Percentiles rank a stretch among this genome's conserved stretches.
phyloP scores from a whole-genome alignment of 768 basidiomycete species.

The Xerocomus potaroensis region DNA sequence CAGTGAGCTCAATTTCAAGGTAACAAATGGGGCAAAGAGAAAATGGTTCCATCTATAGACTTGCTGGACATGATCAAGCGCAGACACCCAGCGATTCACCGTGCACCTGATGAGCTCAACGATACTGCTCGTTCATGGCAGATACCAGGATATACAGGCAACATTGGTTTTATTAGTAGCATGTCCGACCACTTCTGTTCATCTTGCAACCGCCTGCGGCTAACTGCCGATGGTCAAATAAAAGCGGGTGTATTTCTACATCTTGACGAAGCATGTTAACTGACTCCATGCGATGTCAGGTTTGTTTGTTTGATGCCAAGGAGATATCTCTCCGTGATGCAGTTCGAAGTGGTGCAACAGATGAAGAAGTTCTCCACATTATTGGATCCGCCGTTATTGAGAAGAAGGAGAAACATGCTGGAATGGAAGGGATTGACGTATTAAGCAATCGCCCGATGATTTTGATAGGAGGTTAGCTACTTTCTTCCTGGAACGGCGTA shows the following conservation, averaged over 20 bases:
- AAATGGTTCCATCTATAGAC: slow-evolving; percentile 75
- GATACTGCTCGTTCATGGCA: slow-evolving; percentile 81
- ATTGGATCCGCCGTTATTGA: slow-evolving; percentile 62
- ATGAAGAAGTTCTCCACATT: slow-evolving; percentile 55
- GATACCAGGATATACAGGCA: slow-evolving; percentile 66
- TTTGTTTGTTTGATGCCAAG: slow-evolving; percentile 82
- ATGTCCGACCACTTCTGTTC: slow-evolving; percentile 94
- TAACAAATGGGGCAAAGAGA: slow-evolving; percentile 79
- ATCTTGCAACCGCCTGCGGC: slow-evolving; percentile 75
- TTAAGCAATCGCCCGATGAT: slow-evolving; percentile 85
- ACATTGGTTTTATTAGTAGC: slow-evolving; percentile 85
- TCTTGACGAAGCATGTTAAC: neutral
- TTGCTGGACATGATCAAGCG: slow-evolving; percentile 49
- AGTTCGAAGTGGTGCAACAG: slow-evolving; percentile 60
- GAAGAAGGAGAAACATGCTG: slow-evolving; percentile 80
- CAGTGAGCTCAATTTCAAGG: slow-evolving; percentile 39
- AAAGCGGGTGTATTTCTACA: slow-evolving; percentile 47
- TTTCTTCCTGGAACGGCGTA: slow-evolving; percentile 23
- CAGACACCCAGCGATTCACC: slow-evolving; percentile 47
- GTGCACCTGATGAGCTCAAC: slow-evolving; percentile 62
- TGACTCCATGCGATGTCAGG: slow-evolving; percentile 39
- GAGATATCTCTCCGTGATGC: slow-evolving; percentile 79
- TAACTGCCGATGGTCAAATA: slow-evolving; percentile 89
- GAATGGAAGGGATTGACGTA: slow-evolving; percentile 79
- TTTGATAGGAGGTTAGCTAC: slow-evolving; percentile 86